Base-by-base conservation (phyloP, 78 protist species). In the Blattamonas nauphoetae region DNA sequence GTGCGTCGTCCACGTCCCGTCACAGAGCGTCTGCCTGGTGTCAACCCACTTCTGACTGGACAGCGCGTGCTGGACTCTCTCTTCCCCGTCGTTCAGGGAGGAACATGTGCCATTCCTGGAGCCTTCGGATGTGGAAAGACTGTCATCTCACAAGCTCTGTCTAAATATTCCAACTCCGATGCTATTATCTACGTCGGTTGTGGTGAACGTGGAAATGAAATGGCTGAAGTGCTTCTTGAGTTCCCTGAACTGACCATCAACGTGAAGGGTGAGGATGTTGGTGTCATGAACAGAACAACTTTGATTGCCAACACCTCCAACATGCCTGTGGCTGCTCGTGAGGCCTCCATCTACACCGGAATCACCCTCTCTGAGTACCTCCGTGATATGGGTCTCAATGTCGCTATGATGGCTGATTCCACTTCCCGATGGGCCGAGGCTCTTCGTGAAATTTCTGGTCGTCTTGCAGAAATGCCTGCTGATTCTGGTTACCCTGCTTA, bases 61-160 rank as follows among this genome's bases (percentile, higher is more conserved):
- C 98, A 97, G 94, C 95, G 99, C 64, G 99, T 98, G 33, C 92
- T 98, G 43, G 99, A 98, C 86, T 95, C 98, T 1, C 93, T 98
- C 55, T 98, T 98, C 98, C 99, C 99, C 33, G 91, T 92, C 87
- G 95, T 95, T 29, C 96, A 93, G 86, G 99, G 99, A 32, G 99
- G 99, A 34, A 98, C 99, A 29, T 96, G 99, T 78, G 98, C 98
- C 86, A 96, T 97, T 41, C 99, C 99, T 45, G 99, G 99, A 1
- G 99, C 99, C 79, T 98, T 97, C 87, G 99, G 99, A 82, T 98
- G 99, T 91, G 99, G 99, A 85, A 98, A 98, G 93, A 98, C 99
- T n/a, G 99, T 98, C 45, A 97, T 98, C 81, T 96, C 98, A 5
- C 99, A 98, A 93, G 86, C 99, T 3, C 96, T 98, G 45, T 96